phyloP scores from a whole-genome alignment of 371 early-diverging fungal species.

The Smittium culicis region DNA sequence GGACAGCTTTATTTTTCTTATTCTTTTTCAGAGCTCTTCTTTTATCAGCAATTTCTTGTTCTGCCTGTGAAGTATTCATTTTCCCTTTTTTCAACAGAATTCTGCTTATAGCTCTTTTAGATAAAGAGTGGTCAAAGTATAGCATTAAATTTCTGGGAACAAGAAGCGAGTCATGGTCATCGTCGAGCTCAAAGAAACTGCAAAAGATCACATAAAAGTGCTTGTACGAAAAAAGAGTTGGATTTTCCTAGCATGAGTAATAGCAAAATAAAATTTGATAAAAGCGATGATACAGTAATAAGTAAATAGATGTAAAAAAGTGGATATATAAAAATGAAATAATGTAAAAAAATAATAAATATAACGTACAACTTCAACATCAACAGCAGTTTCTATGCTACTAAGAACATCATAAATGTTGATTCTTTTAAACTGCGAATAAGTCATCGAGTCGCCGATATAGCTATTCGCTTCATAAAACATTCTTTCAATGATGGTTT shows the following conservation, averaged over 20 bases:
- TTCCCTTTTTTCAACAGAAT: conserved; percentile 43
- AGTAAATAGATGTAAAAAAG: no score
- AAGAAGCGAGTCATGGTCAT: conserved; percentile 55
- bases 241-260: conserved; percentile 34
- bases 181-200: conserved; percentile 83
- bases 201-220: conserved; percentile 93
- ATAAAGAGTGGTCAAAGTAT: conserved; percentile 48
- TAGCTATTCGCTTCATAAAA: conserved; percentile 57
- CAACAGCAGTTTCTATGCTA: conserved; percentile 11
- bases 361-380: conserved; percentile 9
- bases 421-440: conserved; percentile 48
- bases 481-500: conserved; percentile 69
- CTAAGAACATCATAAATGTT: neutral
- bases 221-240: conserved; percentile 76
- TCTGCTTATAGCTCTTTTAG: conserved; percentile 40
- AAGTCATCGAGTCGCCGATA: conserved; percentile 51
- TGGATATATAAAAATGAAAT: no score
- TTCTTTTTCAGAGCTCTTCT: conserved; percentile 15
- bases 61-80: conserved; percentile 18
- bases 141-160: conserved; percentile 44
- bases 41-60: conserved; percentile 23
- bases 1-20: conserved; percentile 21
- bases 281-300: no score
- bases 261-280: no score
- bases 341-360: no score